Percentiles rank a stretch among this genome's conserved stretches.
These are phyloP conservation scores for Candida dajiaensis DNA, from an alignment of 805 yeast genomes.

Conservation along the genomic window DNA sequence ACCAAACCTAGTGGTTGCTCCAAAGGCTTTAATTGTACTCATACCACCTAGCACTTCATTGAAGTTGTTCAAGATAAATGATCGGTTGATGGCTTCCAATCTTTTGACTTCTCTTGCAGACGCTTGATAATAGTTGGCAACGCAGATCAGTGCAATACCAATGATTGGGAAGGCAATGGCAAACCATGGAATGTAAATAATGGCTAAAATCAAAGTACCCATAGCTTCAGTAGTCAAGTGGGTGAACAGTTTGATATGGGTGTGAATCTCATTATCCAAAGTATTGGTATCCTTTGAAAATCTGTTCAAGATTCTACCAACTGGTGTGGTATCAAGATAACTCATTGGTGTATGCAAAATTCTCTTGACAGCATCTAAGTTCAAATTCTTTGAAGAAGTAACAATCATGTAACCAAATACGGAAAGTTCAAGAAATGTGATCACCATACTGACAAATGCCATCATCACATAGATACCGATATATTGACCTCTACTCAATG, in stretches of 20 bases:
- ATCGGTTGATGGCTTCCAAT: constrained; percentile 64
- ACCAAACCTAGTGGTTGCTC: constrained; percentile 37
- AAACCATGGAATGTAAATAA: constrained; percentile 69
- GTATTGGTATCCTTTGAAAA: constrained; percentile 80
- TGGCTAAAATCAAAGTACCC: constrained; percentile 54
- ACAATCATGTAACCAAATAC: constrained; percentile 9
- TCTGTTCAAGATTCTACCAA: constrained; percentile 75
- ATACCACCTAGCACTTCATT: constrained; percentile 64
- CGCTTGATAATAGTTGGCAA: constrained; percentile 56
- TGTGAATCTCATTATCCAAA: constrained; percentile 68
- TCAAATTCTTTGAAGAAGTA: constrained; percentile 10
- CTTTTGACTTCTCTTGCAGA: constrained; percentile 73
- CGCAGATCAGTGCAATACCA: constrained; percentile 32
- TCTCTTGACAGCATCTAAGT: constrained; percentile 45
- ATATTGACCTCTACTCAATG: constrained; percentile 43
- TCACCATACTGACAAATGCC: constrained; percentile 39
- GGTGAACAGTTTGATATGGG: constrained; percentile 51
- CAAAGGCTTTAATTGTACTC: constrained; percentile 55
- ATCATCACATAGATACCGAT: constrained; percentile 60
- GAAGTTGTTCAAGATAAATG: constrained; percentile 63
- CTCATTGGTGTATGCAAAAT: constrained; percentile 72
- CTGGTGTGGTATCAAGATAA: constrained; percentile 75
- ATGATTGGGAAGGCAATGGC: constrained; percentile 44
- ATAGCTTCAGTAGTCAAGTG: constrained; percentile 40
- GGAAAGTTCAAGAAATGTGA: constrained; percentile 34